Evolutionary conservation across 306 rosid genomes (phyloP).

Genomic region (Rubus idaeus): DNA sequence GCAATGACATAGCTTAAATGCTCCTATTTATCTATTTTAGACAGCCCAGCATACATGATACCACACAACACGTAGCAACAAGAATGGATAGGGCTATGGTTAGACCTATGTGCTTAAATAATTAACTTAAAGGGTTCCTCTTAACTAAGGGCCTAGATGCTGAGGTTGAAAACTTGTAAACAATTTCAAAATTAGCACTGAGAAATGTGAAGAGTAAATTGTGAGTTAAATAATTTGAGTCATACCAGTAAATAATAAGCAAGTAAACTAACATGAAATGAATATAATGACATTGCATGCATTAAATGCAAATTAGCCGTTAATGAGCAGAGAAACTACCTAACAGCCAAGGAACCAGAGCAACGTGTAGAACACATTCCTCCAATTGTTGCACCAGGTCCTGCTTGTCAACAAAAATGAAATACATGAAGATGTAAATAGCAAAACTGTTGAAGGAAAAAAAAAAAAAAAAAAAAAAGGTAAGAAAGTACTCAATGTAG

Average conservation of each 20-base stretch:
- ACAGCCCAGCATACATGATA: not conserved
- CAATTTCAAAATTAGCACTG: not conserved
- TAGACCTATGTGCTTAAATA: not conserved
- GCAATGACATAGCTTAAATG: not conserved
- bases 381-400: constrained; percentile 99
- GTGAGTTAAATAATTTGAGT: not conserved
- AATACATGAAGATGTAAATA: constrained; percentile 7
- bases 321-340: constrained; percentile 43
- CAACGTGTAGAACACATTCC: constrained; percentile 99
- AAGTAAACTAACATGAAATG: not conserved
- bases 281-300: not conserved
- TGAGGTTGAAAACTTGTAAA: not conserved
- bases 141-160: not conserved
- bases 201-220: not conserved
- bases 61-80: not conserved
- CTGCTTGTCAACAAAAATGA: constrained; percentile 44
- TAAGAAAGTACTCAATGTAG: not conserved
- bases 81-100: not conserved
- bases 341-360: constrained; percentile 95
- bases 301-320: not conserved
- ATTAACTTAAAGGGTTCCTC: not conserved
- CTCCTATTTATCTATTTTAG: not conserved
- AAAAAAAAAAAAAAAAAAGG: not conserved
- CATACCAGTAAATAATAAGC: not conserved
- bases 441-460: not conserved